Conservation (phyloP, 225 moss, liverwort and hornwort genomes). For the Antitrichia curtipendula region DNA sequence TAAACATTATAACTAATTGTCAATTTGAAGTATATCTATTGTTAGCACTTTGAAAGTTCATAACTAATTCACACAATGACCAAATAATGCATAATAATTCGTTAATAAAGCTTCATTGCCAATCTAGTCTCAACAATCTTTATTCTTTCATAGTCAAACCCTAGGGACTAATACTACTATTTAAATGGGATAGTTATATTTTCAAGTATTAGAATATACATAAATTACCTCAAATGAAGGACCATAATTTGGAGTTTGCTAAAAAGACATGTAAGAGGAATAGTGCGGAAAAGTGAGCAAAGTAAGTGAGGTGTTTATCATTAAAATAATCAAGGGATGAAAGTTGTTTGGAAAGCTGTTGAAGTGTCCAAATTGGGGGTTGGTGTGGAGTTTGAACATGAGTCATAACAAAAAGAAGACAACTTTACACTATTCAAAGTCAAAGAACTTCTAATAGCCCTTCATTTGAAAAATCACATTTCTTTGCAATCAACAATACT, state of each 20-base stretch:
- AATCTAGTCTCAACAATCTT: not conserved
- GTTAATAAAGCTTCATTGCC: not conserved
- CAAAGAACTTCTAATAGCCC: not conserved
- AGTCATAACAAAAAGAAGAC: not conserved
- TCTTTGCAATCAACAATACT: rapidly evolving
- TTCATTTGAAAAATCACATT: not conserved
- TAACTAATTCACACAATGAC: not conserved
- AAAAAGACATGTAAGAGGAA: not conserved
- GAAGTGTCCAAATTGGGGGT: not conserved
- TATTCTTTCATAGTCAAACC: not conserved
- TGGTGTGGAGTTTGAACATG: not conserved
- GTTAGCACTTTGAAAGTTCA: not conserved
- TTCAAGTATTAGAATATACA: not conserved
- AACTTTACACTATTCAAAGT: not conserved
- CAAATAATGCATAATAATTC: too few relatives aligned
- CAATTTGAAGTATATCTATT: not conserved
- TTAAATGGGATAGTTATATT: too few relatives aligned
- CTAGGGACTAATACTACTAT: not conserved
- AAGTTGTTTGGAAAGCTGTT: too few relatives aligned
- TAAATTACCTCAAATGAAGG: not conserved
- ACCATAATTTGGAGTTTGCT: not conserved
- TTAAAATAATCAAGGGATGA: not conserved
- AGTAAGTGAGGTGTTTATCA: rapidly evolving
- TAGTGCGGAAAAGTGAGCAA: not conserved
- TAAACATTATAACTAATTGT: not conserved